Conservation (phyloP, 73 alveolate genomes). For the Paramecium pentaurelia region DNA sequence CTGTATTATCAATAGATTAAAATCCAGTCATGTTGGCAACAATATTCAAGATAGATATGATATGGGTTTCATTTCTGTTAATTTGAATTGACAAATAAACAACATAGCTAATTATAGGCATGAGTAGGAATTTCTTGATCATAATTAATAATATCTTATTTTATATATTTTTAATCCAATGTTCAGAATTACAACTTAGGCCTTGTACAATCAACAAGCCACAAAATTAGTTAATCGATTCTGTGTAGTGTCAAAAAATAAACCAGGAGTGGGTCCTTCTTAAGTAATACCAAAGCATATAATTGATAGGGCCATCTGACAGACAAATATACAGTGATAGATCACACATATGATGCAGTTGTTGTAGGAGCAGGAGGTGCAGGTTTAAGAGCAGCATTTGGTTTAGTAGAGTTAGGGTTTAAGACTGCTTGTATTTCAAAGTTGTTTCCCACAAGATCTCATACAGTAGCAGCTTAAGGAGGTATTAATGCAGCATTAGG, state of each 20-base stretch:
- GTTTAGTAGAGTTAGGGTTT: constrained; percentile 93
- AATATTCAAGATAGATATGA: background rate
- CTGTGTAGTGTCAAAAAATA: constrained; percentile 45
- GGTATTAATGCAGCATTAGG: constrained; percentile 93
- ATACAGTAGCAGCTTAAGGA: constrained; percentile 97
- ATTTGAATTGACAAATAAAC: background rate
- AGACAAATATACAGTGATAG: constrained; percentile 83
- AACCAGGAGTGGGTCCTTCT: constrained; percentile 57
- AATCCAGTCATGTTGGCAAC: background rate
- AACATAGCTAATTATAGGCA: constrained; percentile 9
- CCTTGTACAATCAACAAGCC: background rate
- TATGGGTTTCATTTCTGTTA: background rate
- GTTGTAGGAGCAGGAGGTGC: constrained; percentile 95
- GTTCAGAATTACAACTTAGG: constrained; percentile 6
- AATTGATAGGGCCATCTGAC: constrained; percentile 49
- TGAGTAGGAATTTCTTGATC: constrained; percentile 21
- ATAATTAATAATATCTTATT: background rate
- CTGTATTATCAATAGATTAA: background rate
- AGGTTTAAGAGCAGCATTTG: constrained; percentile 97
- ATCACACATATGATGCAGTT: constrained; percentile 88
- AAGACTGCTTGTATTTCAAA: constrained; percentile 95
- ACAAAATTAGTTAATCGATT: background rate
- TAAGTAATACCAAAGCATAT: background rate
- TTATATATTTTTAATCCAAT: background rate
- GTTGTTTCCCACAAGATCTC: constrained; percentile 96